Base-by-base conservation (phyloP, 768 basidiomycete species). In the Hypholoma fasciculare region DNA sequence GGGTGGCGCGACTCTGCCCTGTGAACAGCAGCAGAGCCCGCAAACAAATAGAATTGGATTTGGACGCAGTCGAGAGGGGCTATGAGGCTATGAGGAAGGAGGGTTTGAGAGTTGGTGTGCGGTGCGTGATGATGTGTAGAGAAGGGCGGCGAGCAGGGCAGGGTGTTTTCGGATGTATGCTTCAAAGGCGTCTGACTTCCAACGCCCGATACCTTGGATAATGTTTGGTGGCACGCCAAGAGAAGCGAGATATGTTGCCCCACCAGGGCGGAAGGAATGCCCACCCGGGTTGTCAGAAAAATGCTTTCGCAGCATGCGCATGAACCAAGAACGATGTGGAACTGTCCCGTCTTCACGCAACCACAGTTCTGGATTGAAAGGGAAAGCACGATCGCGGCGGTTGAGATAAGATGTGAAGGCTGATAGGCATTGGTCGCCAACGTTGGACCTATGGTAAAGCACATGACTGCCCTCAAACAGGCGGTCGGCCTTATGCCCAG, bases 401-500 rank as follows among this genome's bases (percentile, higher is more conserved):
- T 7, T 12, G 19, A 53, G 19, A 27, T 52, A 53, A 1, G 37
- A 23, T 11, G 0, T 13, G 39, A 43, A 19, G n/a, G 50, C 50
- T 0, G 27, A 13, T 12, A 26, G 17, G 49, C 39, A 47, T 12
- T 49, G 43, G 23, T 57, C 26, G 0, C 27, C 48, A 5, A 39
- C 40, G 5, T 44, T 37, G 7, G 52, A 30, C 1, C 5, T 9
- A 0, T 44, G n/a, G 20, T 67, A 54, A 1, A 65, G 50, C 30
- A 71, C 52, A 5, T 47, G 42, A 36, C 56, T 69, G 1, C 65
- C 71, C 42, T 64, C 61, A 44, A 65, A 68, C 14, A 58, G 53
- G 0, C 44, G 56, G 54, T 76, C 74, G 1, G 65, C 65, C 51
- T 78, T 78, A 56, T 73, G 72, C 0, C 34, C 40, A 3, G 74